Conservation (phyloP, 768 basidiomycete genomes). For the Russula sp. region DNA sequence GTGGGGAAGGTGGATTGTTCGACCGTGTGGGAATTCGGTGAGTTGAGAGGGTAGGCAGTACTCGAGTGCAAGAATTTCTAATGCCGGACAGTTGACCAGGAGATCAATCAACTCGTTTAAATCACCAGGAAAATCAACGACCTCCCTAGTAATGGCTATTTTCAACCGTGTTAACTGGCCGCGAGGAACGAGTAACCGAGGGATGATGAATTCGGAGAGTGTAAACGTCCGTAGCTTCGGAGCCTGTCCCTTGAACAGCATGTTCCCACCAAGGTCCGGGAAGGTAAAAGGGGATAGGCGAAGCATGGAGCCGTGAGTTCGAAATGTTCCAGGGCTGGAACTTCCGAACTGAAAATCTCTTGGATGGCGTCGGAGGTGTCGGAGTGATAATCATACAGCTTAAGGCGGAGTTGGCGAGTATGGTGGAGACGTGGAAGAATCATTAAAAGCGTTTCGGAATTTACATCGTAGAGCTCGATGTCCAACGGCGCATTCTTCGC, state of each 20-base stretch:
- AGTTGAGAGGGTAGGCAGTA: constrained; percentile 7
- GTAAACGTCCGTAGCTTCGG: constrained; percentile 7
- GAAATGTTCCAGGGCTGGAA: constrained; percentile 11
- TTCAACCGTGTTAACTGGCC: constrained; percentile 9
- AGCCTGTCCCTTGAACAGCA: neutral
- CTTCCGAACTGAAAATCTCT: neutral
- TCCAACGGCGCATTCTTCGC: constrained; percentile 5
- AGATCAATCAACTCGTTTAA: constrained; percentile 10
- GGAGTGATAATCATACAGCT: neutral
- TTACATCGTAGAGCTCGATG: neutral
- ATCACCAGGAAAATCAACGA: neutral
- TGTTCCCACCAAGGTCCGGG: too few species aligned
- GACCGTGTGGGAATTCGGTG: neutral
- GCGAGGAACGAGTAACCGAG: constrained; percentile 10
- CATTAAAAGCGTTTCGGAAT: too few species aligned
- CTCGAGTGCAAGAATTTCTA: constrained; percentile 13
- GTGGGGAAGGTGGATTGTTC: constrained; percentile 10
- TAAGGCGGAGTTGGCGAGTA: constrained; percentile 12
- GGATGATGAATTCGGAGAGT: neutral
- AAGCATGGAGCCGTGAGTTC: too few species aligned
- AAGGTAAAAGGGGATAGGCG: neutral
- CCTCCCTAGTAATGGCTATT: neutral
- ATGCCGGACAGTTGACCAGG: constrained; percentile 1
- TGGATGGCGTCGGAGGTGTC: neutral
- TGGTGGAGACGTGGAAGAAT: neutral